phyloP scores from a whole-genome alignment of 148 eudicot genomes.

The Cornus kousa region DNA sequence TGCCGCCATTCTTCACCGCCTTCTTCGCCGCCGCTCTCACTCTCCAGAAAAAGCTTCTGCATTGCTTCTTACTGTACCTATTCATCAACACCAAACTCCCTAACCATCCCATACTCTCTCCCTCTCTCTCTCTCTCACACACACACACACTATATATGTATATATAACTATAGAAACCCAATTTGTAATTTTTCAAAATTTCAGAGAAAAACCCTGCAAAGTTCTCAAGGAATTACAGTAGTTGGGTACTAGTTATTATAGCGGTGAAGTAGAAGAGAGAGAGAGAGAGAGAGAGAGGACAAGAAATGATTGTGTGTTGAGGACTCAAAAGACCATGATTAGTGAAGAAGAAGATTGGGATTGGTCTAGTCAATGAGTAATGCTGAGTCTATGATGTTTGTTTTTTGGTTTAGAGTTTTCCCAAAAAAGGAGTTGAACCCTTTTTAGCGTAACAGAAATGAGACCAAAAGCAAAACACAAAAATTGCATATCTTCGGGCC shows the following conservation, averaged over 20 bases:
- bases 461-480: background rate
- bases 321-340: background rate
- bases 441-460: background rate
- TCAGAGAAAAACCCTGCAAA: too few relatives aligned
- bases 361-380: too few relatives aligned
- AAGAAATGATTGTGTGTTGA: background rate
- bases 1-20: constrained; percentile 26
- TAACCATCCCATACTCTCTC: constrained; percentile 31
- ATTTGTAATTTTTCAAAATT: too few relatives aligned
- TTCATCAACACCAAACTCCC: constrained; percentile 35
- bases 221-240: background rate
- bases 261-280: background rate
- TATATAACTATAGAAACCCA: too few relatives aligned
- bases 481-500: background rate
- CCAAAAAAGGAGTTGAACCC: background rate
- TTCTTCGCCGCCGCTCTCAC: constrained; percentile 50
- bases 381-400: too few relatives aligned
- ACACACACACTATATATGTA: background rate
- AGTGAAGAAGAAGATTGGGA: too few relatives aligned
- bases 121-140: background rate
- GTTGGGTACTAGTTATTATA: background rate
- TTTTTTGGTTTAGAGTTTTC: background rate
- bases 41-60: constrained; percentile 51
- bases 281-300: background rate
- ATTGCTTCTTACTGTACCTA: constrained; percentile 44